Conservation (phyloP, 139 green algal species). For the Chlorella vulgaris region DNA sequence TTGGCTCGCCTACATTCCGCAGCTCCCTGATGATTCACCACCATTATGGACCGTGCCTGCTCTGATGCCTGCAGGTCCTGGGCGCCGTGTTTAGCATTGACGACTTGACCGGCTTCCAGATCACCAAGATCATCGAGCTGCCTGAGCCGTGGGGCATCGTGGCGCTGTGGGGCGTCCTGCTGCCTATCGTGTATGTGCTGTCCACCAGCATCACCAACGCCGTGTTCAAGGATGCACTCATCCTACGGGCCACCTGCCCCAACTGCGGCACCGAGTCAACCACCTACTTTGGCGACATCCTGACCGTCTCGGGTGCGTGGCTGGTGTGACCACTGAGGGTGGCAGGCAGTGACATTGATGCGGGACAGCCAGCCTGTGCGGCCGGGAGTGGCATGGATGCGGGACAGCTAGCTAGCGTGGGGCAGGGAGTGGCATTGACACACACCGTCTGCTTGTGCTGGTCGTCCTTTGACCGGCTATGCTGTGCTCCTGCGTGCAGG, state of each 20-base stretch:
- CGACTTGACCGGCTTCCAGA: slow-evolving; percentile 85
- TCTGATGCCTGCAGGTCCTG: slow-evolving; percentile 72
- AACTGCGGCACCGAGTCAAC: slow-evolving; percentile 76
- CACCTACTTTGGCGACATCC: slow-evolving; percentile 89
- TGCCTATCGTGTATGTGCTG: slow-evolving; percentile 82
- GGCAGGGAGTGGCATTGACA: too few species aligned
- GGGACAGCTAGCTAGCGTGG: too few species aligned
- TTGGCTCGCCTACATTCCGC: too few species aligned
- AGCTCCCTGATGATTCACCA: too few species aligned
- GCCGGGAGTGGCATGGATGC: too few species aligned
- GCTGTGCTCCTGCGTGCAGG: neutral
- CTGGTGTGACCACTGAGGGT: neutral
- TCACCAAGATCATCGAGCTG: slow-evolving; percentile 74
- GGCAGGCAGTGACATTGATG: neutral
- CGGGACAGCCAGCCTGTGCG: neutral
- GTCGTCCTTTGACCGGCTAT: neutral
- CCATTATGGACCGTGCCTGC: neutral
- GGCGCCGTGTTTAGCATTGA: slow-evolving; percentile 80
- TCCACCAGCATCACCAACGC: slow-evolving; percentile 81
- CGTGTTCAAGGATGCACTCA: slow-evolving; percentile 79
- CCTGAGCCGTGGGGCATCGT: slow-evolving; percentile 82
- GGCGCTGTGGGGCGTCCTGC: slow-evolving; percentile 83
- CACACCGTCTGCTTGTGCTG: too few species aligned
- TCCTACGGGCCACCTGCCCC: slow-evolving; percentile 83
- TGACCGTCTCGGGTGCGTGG: slow-evolving; percentile 68